Evolutionary conservation across 192 early-diverging fungal genomes (phyloP).

Genomic region (Podila epigama): DNA sequence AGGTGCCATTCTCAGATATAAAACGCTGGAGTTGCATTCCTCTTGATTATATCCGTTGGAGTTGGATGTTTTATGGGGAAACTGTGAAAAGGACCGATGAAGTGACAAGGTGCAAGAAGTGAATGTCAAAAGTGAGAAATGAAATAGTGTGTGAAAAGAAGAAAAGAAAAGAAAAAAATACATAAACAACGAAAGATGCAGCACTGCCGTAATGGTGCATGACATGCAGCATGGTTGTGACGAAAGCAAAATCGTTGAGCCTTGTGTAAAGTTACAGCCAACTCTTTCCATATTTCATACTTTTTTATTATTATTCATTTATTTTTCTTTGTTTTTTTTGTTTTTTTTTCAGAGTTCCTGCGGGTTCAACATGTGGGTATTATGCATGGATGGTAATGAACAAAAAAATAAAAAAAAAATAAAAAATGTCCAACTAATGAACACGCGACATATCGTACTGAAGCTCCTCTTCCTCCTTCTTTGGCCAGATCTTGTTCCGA

Average conservation of each 20-base stretch:
- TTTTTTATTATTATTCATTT: not conserved
- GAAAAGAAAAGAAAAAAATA: not conserved
- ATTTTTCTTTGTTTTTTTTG: constrained; percentile 1
- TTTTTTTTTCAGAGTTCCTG: not conserved
- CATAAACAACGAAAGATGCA: not conserved
- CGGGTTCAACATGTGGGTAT: too few species aligned
- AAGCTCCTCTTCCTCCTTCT: constrained; percentile 23
- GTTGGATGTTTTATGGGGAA: too few species aligned
- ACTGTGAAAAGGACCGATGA: too few species aligned
- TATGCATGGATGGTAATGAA: too few species aligned
- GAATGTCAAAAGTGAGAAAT: not conserved
- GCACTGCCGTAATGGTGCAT: not conserved
- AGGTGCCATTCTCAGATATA: not conserved
- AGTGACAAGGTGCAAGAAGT: too few species aligned
- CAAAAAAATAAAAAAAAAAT: not conserved
- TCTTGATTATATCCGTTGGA: too few species aligned
- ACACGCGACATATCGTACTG: not conserved
- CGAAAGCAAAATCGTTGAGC: too few species aligned
- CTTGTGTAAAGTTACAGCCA: too few species aligned
- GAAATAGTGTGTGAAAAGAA: not conserved
- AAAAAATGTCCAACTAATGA: not conserved
- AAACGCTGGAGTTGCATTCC: too few species aligned
- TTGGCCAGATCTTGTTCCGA: constrained; percentile 43
- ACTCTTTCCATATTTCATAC: too few species aligned
- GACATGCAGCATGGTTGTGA: not conserved